Base-by-base conservation (phyloP, 805 yeast species). In the Allodekkera sacchari region DNA sequence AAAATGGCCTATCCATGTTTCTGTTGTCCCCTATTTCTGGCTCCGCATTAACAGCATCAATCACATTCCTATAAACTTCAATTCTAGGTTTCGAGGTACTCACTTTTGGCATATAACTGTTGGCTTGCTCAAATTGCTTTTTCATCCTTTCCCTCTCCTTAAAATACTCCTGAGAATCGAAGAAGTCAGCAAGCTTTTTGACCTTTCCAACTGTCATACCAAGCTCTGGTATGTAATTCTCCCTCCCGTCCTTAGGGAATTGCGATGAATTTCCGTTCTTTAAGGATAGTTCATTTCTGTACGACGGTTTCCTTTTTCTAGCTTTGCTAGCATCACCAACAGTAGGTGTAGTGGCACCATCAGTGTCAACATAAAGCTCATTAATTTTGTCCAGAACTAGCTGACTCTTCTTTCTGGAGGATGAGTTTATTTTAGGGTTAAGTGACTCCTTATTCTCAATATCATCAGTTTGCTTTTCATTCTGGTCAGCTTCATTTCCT, bases 91-190 rank as follows among this genome's bases (percentile, higher is more conserved):
- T 77, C 1, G 92, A 76, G 2, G 77, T 71, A 16, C 76, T 74
- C 31, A 84, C 71, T 6, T 92, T 87, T 0, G 89, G 84, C 38
- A 77, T 65, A 50, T 75, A 74, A 44, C 78, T 70, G 43, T 75
- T 67, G 13, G 48, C 51, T 41, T 59, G 64, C 27, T 73, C 65
- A 26, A 83, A 50, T 38, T 79, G 76, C 35, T 68, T 61, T 37
- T 85, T 68, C 49, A 89, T 95, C 28, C 41, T 15, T 41, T 84
- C 94, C 48, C 97, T 73, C 48, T 88, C 95, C 42, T 75, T 66
- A 48, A 83, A 94, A 51, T 89, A 88, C 50, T 92, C 96, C 44
- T 68, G 66, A 0, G 96, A 83, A 50, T 82, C 81, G 59, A 76
- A 77, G 49, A 72, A 76, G 36, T 60, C 72, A 0, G 88, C 80